Percentiles rank a stretch among this genome's conserved stretches.
These are phyloP conservation scores for Malassezia brasiliensis DNA, from an alignment of 1,284 basidiomycete genomes.

Conservation along the genomic window DNA sequence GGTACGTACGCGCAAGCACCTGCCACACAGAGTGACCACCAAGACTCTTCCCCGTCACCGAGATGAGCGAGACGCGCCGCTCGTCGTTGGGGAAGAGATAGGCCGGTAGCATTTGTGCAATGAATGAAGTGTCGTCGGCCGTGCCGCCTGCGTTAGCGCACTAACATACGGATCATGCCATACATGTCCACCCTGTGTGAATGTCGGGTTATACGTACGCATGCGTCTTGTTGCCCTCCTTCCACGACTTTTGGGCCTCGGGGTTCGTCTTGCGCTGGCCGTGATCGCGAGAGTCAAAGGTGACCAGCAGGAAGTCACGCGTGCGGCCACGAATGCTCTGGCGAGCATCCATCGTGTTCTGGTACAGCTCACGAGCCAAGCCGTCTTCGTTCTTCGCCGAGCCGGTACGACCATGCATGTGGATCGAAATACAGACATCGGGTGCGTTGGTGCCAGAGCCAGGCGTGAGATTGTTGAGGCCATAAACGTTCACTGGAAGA, in stretches of 20 bases:
- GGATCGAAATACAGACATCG: slow-evolving; percentile 33
- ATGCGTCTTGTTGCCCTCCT: slow-evolving; percentile 39
- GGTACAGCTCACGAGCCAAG: slow-evolving; percentile 33
- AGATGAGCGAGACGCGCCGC: slow-evolving; percentile 60
- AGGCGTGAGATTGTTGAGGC: slow-evolving; percentile 31
- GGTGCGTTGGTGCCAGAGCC: slow-evolving; percentile 16
- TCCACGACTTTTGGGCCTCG: slow-evolving; percentile 45
- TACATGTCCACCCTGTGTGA: slow-evolving; percentile 43
- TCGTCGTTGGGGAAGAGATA: slow-evolving; percentile 68
- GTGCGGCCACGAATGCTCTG: slow-evolving; percentile 7
- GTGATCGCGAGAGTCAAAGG: slow-evolving; percentile 49
- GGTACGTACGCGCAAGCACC: slow-evolving; percentile 49
- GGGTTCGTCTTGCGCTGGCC: slow-evolving; percentile 43
- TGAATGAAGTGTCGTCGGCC: slow-evolving; percentile 63
- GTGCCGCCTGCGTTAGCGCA: slow-evolving; percentile 53
- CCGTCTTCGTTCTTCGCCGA: slow-evolving; percentile 34
- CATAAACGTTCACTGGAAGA: slow-evolving; percentile 40
- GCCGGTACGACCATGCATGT: slow-evolving; percentile 42
- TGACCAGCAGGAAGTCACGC: slow-evolving; percentile 44
- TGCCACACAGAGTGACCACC: slow-evolving; percentile 73
- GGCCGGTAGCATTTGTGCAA: slow-evolving; percentile 69
- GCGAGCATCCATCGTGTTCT: slow-evolving; percentile 23
- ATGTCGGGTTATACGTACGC: slow-evolving; percentile 14
- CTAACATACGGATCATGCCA: slow-evolving; percentile 31
- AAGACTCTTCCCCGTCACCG: slow-evolving; percentile 60